Percentiles rank a stretch among this genome's conserved stretches.
These are phyloP conservation scores for Citrullus colocynthis DNA, from an alignment of 306 rosid genomes.

Conservation along the genomic window DNA sequence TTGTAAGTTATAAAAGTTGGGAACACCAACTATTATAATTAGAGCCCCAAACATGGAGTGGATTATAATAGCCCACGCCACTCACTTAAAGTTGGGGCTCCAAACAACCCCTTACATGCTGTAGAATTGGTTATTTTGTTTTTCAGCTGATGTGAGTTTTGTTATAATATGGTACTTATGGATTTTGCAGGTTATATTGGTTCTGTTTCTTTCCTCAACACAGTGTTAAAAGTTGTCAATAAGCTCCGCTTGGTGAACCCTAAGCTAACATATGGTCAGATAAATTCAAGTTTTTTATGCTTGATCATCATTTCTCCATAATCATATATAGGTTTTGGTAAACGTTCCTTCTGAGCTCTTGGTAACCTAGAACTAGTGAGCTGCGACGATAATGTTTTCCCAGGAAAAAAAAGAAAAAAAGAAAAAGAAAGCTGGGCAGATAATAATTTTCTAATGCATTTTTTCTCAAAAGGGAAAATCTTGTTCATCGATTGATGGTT, in stretches of 20 bases:
- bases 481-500: background rate
- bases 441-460: background rate
- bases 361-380: background rate
- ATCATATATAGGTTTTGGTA: background rate
- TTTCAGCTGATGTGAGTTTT: background rate
- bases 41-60: too few species aligned
- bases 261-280: conserved; percentile 48
- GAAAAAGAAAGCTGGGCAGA: background rate
- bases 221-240: conserved; percentile 56
- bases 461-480: background rate
- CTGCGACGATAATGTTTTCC: background rate
- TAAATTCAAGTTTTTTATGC: background rate
- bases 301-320: background rate
- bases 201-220: conserved; percentile 57
- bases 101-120: background rate
- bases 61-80: too few species aligned
- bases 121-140: background rate
- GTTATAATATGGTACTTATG: background rate
- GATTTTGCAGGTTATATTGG: conserved; percentile 63
- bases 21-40: too few species aligned
- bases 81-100: too few species aligned
- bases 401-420: background rate
- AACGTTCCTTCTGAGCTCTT: background rate
- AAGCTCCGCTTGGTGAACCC: conserved; percentile 71
- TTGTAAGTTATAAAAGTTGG: too few species aligned